Percentiles rank a stretch among this genome's conserved stretches.
phyloP scores from a whole-genome alignment of 1,139 yeast species.

The Meyerozyma sp. region DNA sequence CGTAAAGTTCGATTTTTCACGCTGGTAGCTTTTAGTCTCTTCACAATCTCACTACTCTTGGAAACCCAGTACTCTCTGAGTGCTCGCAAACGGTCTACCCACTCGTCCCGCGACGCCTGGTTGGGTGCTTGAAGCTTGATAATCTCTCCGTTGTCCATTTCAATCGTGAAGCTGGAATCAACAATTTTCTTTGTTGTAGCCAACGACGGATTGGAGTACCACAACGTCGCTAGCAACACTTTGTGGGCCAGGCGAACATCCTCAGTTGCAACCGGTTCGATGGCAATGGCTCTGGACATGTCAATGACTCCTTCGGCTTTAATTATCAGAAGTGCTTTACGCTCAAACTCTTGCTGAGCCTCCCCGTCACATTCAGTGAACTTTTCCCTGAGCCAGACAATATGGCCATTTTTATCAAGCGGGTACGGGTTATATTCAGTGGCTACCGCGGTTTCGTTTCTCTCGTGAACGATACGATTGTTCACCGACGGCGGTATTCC shows the following conservation, averaged over 20 bases:
- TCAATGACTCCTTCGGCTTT: conserved; percentile 62
- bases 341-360: conserved; percentile 59
- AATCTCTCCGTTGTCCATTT: conserved; percentile 40
- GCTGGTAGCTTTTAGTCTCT: conserved; percentile 31
- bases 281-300: conserved; percentile 41
- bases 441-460: conserved; percentile 22
- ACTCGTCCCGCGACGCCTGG: conserved; percentile 47
- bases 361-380: conserved; percentile 46
- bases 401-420: conserved; percentile 40
- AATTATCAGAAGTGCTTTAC: conserved; percentile 52
- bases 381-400: conserved; percentile 52
- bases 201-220: conserved; percentile 28
- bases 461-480: conserved; percentile 18
- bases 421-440: conserved; percentile 50
- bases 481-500: conserved; percentile 60
- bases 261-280: conserved; percentile 23
- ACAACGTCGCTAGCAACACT: conserved; percentile 34
- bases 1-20: conserved; percentile 42
- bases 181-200: background rate
- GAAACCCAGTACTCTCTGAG: conserved; percentile 57
- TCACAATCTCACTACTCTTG: conserved; percentile 38
- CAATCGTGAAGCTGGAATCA: conserved; percentile 49
- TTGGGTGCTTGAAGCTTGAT: conserved; percentile 58
- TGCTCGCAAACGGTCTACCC: conserved; percentile 51
- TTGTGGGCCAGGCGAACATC: conserved; percentile 27